These are phyloP conservation scores for Dianthus caryophyllus DNA, from an alignment of 148 eudicot genomes.

Conservation along the genomic window DNA sequence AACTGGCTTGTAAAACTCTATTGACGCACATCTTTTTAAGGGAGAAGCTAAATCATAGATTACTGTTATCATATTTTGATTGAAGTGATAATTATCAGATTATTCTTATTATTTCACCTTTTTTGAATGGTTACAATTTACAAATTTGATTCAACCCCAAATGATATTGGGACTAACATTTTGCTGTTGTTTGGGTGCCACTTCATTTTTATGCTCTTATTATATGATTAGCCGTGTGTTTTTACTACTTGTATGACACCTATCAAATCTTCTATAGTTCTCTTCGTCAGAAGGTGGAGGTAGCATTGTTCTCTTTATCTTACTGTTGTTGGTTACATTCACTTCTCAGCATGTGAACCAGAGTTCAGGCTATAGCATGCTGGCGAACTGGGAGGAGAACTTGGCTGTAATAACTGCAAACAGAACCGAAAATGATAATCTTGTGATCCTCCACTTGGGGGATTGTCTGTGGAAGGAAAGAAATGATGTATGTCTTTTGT, in stretches of 20 bases:
- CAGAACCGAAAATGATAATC: constrained; percentile 89
- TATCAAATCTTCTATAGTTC: not conserved
- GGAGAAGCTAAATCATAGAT: not conserved
- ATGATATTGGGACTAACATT: too few species aligned
- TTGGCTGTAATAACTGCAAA: constrained; percentile 92
- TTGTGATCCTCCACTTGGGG: constrained; percentile 92
- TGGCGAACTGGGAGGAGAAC: constrained; percentile 95
- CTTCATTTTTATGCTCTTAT: not conserved
- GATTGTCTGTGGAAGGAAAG: constrained; percentile 88
- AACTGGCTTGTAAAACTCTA: constrained; percentile 11
- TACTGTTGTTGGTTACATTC: constrained; percentile 4
- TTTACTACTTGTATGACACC: not conserved
- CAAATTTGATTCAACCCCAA: too few species aligned
- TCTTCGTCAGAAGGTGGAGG: not conserved
- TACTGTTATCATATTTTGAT: too few species aligned
- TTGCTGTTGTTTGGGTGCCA: not conserved
- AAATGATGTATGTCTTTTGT: constrained; percentile 58
- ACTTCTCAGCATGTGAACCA: constrained; percentile 21
- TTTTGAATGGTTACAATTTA: too few species aligned
- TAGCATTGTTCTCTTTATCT: not conserved
- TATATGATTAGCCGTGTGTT: not conserved
- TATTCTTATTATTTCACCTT: too few species aligned
- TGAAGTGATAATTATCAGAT: too few species aligned
- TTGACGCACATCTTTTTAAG: constrained; percentile 1
- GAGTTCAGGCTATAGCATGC: constrained; percentile 58